Evolutionary conservation across 2,329 filamentous ascomycete genomes (phyloP).

Genomic region (Epicoccum sorghinum): DNA sequence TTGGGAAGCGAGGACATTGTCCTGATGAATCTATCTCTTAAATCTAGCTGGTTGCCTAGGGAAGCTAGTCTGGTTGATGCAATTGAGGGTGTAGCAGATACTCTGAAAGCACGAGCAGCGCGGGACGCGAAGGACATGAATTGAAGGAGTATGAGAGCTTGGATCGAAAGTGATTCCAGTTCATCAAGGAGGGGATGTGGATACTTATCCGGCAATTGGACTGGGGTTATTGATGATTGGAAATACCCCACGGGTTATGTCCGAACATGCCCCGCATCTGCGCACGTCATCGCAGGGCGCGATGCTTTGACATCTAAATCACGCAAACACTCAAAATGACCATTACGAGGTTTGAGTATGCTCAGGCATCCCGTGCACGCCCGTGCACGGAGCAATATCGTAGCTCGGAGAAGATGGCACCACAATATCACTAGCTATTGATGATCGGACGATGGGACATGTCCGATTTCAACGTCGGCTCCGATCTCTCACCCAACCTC

Average conservation of each 20-base stretch:
- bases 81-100: constrained; percentile 18
- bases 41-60: constrained; percentile 23
- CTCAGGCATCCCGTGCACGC: too few relatives aligned
- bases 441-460: not conserved
- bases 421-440: too few relatives aligned
- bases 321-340: too few relatives aligned
- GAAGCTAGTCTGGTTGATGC: constrained; percentile 26
- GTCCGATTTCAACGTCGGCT: not conserved
- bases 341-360: not conserved
- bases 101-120: constrained; percentile 15
- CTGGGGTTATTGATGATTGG: constrained; percentile 10
- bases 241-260: constrained; percentile 14
- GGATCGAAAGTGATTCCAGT: not conserved
- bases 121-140: constrained; percentile 25
- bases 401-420: too few relatives aligned
- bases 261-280: constrained; percentile 14
- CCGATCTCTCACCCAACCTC: not conserved
- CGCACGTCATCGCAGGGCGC: constrained; percentile 16
- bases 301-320: not conserved
- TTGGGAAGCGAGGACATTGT: constrained; percentile 62
- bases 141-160: not conserved
- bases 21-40: constrained; percentile 19
- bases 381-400: too few relatives aligned
- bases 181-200: not conserved
- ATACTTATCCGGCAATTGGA: constrained; percentile 5